Base-by-base conservation (phyloP, 2,329 filamentous ascomycete species). In the Botrytis paeoniae region DNA sequence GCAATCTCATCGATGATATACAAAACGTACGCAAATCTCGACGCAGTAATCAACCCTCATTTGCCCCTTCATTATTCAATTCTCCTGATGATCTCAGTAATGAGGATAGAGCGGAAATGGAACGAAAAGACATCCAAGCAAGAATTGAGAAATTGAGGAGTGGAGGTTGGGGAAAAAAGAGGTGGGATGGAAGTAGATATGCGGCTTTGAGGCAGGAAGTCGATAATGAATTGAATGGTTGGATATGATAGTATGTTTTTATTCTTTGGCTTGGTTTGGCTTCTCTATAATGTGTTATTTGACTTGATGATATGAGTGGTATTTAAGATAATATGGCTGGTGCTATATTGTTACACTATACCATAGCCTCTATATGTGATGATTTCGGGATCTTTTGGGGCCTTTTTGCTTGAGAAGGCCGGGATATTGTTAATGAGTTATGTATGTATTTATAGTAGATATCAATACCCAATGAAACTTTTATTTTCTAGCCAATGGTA, bases 181-280 rank as follows among this genome's bases (percentile, higher is more conserved):
- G 79, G 8, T 80, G 79, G 66, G 74, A 79, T 74, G 72, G 71
- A 0, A 69, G 70, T 45, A 73, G 77, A 51, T 80, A 79, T 74
- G 68, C 74, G 59, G 57, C 69, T n/a, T 72, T 81, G 39, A 79
- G 78, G 62, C 76, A 80, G 66, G 75, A 70, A 43, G 79, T 68
- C 18, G 70, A 72, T 14, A 48, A 51, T 60, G 70, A 72, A 57
- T 12, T 72, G 41, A 51, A 60, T 32, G 70, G 70, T 2, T 69
- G 70, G 54, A 45, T 69, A 60, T 72, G 60, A 64, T 68, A 5
- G 25, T 4, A 8, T 57, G 18, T 54, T 22, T 29, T 66, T 32
- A 18, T 48, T 51, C 5, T 25, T 29, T 54, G 48, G 10, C 48
- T 25, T 57, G 35, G 25, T 48, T 57, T 68, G 9, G 37, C 48